phyloP scores from a whole-genome alignment of 345 rosid genomes.

The Aquilaria sinensis region DNA sequence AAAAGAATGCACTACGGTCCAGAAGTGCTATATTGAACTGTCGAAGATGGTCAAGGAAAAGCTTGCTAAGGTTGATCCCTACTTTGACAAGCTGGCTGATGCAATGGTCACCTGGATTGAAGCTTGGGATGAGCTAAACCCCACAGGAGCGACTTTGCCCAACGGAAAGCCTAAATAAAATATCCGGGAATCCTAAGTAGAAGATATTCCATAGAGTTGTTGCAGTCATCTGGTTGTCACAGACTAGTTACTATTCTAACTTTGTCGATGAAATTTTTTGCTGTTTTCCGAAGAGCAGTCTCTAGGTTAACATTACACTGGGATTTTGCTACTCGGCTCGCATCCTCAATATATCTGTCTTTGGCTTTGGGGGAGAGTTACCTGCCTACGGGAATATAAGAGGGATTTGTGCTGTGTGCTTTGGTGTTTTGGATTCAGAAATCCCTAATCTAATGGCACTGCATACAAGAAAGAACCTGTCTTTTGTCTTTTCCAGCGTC shows the following conservation, averaged over 20 bases:
- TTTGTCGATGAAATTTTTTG: neutral
- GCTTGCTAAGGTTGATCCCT: slow-evolving; percentile 67
- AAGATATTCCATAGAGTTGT: neutral
- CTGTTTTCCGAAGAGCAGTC: too few species aligned
- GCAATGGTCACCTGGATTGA: slow-evolving; percentile 97
- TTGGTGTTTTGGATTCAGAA: too few species aligned
- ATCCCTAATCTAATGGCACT: too few species aligned
- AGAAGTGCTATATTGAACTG: slow-evolving; percentile 76
- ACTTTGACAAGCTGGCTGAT: slow-evolving; percentile 79
- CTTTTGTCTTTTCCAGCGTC: too few species aligned
- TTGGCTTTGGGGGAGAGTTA: too few species aligned
- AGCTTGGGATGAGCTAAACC: slow-evolving; percentile 96
- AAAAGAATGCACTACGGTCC: slow-evolving; percentile 73
- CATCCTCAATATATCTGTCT: too few species aligned
- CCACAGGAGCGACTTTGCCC: slow-evolving; percentile 23
- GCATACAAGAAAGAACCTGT: too few species aligned
- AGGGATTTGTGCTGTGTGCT: too few species aligned
- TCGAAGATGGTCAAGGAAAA: slow-evolving; percentile 79
- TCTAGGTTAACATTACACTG: too few species aligned
- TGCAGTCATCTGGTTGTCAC: neutral
- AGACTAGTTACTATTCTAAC: neutral
- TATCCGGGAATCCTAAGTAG: slow-evolving; percentile 1
- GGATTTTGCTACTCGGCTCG: too few species aligned
- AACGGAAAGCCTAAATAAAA: slow-evolving; percentile 34
- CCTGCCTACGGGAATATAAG: too few species aligned